Base-by-base conservation (phyloP, 345 rosid species). In the Eutrema yunnanense region DNA sequence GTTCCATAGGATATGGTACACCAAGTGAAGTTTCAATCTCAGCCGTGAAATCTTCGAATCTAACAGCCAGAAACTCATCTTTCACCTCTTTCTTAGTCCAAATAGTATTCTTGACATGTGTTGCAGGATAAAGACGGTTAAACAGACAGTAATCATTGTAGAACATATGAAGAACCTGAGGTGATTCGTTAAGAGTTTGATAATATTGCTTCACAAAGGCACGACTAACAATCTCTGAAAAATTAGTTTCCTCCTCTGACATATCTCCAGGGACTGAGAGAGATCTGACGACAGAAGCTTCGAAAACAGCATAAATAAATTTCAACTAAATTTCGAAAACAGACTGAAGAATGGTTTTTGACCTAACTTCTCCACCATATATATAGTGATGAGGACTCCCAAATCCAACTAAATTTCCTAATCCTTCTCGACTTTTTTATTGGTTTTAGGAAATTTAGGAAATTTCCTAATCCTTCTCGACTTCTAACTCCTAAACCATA, bases 21-120 rank as follows among this genome's bases (percentile, higher is more conserved):
- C 49, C 74, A 58, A 70, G 29, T 26, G 66, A 70, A 48, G 12
- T 36, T 27, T 70, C 74, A 37, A 70, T 36, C 57, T 70, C 48
- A 6, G 66, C 74, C 38, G 49, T 48, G 66, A 47, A 58, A 48
- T 58, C 66, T 58, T 70, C 58, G 3, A 47, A 37, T n/a, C 48
- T 27, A 40, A n/a, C 8, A 47, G 66, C 74, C 48, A n/a, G 40
- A 70, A 70, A 58, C 66, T 70, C 74, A 36, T 70, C 66, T 48
- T 37, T 58, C 32, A 70, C 66, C 9, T 70, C 74, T 48, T 58
- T 12, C 66, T 11, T 70, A 1, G 8, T 47, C 66, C 74, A 47
- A 36, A 70, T 9, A 6, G 58, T 37, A 58, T 70, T 70, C 66
- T 29, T 30, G 49, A 70, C 37, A 6, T 29, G 57, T 27, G 66